phyloP scores from a whole-genome alignment of 1,139 yeast species.

The Saccharomyces hybrid region DNA sequence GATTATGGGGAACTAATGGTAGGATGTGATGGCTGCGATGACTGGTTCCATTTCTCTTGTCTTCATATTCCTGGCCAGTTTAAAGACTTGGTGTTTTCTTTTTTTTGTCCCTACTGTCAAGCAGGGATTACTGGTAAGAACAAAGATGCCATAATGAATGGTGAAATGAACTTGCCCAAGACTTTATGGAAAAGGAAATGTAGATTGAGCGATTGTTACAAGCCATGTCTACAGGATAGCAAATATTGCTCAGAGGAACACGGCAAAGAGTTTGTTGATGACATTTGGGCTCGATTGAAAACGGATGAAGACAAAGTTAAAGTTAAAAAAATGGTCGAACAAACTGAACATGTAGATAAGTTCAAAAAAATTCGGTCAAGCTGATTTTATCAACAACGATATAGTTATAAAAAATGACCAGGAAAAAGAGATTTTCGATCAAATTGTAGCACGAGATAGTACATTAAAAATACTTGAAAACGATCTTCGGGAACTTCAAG shows the following conservation, averaged over 20 bases:
- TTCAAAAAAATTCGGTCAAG: slow-evolving; percentile 20
- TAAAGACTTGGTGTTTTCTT: slow-evolving; percentile 54
- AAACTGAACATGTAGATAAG: slow-evolving; percentile 19
- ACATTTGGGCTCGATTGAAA: slow-evolving; percentile 23
- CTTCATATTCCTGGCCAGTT: slow-evolving; percentile 51
- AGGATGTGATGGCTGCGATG: slow-evolving; percentile 91
- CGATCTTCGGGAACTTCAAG: slow-evolving; percentile 16
- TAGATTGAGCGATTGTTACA: slow-evolving; percentile 50
- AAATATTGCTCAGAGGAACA: slow-evolving; percentile 75
- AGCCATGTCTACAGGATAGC: slow-evolving; percentile 47
- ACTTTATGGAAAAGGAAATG: slow-evolving; percentile 75
- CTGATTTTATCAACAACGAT: slow-evolving; percentile 16
- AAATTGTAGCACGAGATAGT: slow-evolving; percentile 28
- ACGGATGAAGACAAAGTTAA: slow-evolving; percentile 11
- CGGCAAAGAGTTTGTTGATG: slow-evolving; percentile 50
- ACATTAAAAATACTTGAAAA: slow-evolving; percentile 16
- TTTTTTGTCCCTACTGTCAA: slow-evolving; percentile 69
- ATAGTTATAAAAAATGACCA: slow-evolving; percentile 33
- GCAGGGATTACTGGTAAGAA: slow-evolving; percentile 39
- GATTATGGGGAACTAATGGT: slow-evolving; percentile 83
- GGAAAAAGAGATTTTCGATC: slow-evolving; percentile 13
- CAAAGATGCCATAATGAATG: slow-evolving; percentile 2
- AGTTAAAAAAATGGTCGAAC: slow-evolving; percentile 17
- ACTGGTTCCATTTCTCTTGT: slow-evolving; percentile 87
- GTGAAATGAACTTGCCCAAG: slow-evolving; percentile 23